Evolutionary conservation across 1,284 basidiomycete species (phyloP).

Genomic region (Sphagnurus paluster): DNA sequence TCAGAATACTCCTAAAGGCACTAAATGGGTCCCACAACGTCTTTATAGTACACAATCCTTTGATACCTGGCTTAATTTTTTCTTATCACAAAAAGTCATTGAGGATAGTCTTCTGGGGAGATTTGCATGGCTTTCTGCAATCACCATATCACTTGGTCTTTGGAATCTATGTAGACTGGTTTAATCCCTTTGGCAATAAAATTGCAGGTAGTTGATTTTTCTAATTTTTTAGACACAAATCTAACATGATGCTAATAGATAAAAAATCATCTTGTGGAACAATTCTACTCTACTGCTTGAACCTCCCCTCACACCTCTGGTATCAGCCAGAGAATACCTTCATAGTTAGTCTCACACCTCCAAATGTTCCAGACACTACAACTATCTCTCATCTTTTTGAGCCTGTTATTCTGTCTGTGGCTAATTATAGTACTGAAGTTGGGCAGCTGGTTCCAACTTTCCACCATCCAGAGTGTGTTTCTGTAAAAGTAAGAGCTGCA

Average conservation of each 20-base stretch:
- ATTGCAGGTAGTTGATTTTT: constrained; percentile 19
- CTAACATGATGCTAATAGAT: constrained; percentile 22
- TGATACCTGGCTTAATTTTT: constrained; percentile 30
- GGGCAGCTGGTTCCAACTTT: constrained; percentile 19
- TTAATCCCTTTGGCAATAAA: constrained; percentile 22
- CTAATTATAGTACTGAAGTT: constrained; percentile 9
- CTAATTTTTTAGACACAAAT: constrained; percentile 8
- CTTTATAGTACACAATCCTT: constrained; percentile 29
- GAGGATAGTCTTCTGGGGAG: constrained; percentile 27
- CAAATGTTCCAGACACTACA: constrained; percentile 18
- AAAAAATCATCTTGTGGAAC: constrained; percentile 25
- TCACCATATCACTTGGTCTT: constrained; percentile 27
- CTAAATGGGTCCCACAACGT: constrained; percentile 22
- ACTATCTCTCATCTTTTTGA: constrained; percentile 17
- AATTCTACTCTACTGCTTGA: constrained; percentile 27
- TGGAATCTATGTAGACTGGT: constrained; percentile 38
- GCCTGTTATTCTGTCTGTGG: constrained; percentile 3
- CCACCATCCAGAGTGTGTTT: constrained; percentile 23
- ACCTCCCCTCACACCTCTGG: constrained; percentile 23
- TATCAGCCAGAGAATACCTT: constrained; percentile 27
- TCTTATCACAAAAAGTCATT: constrained; percentile 29
- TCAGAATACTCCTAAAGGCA: not conserved
- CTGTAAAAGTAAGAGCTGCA: constrained; percentile 21
- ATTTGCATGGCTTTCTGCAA: constrained; percentile 14
- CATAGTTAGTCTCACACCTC: constrained; percentile 25